These are phyloP conservation scores for Trametes gibbosa DNA, from an alignment of 768 basidiomycete genomes.

Conservation along the genomic window DNA sequence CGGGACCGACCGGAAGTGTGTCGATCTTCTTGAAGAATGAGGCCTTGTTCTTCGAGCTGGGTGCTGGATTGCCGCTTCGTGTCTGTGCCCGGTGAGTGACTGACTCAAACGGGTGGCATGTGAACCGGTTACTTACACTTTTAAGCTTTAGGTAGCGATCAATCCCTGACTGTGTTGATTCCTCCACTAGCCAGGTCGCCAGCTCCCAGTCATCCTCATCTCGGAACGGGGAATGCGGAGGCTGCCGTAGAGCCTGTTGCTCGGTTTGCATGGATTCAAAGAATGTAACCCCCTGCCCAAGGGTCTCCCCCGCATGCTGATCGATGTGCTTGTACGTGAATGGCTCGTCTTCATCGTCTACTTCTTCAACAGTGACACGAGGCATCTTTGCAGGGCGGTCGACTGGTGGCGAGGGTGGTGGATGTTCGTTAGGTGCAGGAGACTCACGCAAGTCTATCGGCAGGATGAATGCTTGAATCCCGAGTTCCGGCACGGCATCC, in stretches of 20 bases:
- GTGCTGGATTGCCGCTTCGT: not conserved
- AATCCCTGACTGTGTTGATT: not conserved
- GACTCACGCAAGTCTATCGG: too few species aligned
- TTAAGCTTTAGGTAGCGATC: not conserved
- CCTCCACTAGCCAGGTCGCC: not conserved
- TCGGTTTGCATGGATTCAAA: not conserved
- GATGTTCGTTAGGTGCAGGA: not conserved
- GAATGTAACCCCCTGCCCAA: too few species aligned
- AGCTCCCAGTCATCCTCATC: not conserved
- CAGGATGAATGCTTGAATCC: too few species aligned
- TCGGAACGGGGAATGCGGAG: not conserved
- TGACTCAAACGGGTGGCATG: too few species aligned
- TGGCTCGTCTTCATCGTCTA: not conserved
- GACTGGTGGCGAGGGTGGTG: not conserved
- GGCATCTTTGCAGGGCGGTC: not conserved
- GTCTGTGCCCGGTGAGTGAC: not conserved
- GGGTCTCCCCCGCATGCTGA: too few species aligned
- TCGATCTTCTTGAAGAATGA: slow-evolving; percentile 5
- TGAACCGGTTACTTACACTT: not conserved
- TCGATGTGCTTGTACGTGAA: not conserved
- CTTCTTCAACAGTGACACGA: not conserved
- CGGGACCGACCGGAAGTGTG: not conserved
- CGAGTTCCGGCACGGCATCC: too few species aligned
- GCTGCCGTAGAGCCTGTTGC: not conserved
- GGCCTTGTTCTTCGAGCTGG: not conserved